These are phyloP conservation scores for Pythium phragmitis DNA, from an alignment of 352 stramenopile species.

Conservation along the genomic window DNA sequence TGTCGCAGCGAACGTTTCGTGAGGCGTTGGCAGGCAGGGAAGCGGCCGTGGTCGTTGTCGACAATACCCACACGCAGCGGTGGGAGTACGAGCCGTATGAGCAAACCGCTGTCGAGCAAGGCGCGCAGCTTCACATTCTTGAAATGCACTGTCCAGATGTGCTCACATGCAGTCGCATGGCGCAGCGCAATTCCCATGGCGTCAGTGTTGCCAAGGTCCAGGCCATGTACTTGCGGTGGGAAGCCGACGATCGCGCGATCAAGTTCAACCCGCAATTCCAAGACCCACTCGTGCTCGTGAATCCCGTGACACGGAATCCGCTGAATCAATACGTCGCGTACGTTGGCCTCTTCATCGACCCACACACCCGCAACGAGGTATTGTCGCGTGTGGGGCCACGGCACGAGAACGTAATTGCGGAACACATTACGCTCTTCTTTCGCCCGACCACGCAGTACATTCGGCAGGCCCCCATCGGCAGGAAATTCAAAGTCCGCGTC, in stretches of 20 bases:
- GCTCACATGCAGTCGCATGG: conserved; percentile 50
- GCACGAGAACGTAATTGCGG: conserved; percentile 43
- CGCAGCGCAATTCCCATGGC: conserved; percentile 65
- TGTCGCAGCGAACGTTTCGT: conserved; percentile 43
- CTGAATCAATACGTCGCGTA: conserved; percentile 42
- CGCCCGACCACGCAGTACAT: conserved; percentile 53
- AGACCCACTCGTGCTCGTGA: conserved; percentile 36
- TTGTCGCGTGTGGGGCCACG: conserved; percentile 27
- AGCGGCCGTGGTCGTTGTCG: conserved; percentile 50
- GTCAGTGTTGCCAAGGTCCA: conserved; percentile 60
- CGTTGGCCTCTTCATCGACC: conserved; percentile 54
- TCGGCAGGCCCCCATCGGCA: conserved; percentile 43
- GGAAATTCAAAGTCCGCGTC: conserved; percentile 33
- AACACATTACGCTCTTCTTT: conserved; percentile 74
- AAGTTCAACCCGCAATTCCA: conserved; percentile 50
- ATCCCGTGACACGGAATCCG: conserved; percentile 49
- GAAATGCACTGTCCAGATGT: conserved; percentile 58
- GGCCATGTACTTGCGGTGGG: conserved; percentile 70
- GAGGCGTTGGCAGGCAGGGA: conserved; percentile 27
- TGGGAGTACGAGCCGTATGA: conserved; percentile 74
- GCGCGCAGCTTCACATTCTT: conserved; percentile 24
- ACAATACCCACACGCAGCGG: conserved; percentile 70
- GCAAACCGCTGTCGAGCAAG: not conserved
- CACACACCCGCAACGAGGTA: conserved; percentile 33
- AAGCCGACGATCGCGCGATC: conserved; percentile 38